Percentiles rank a stretch among this genome's conserved stretches.
Evolutionary conservation across 306 rosid species (phyloP).

Genomic region (Hippophae gyantsensis): DNA sequence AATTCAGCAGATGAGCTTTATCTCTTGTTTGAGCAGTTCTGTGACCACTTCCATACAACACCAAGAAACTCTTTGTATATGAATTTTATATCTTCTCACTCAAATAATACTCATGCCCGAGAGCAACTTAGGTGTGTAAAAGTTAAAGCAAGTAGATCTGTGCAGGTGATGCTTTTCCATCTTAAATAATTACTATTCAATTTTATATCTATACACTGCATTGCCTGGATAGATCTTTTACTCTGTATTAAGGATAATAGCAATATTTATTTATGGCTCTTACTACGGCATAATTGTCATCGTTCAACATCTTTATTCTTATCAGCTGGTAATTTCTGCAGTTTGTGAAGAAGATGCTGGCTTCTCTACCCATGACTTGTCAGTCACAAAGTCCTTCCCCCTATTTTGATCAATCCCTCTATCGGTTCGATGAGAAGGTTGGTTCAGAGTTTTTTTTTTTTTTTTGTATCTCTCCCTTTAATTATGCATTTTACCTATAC

Average conservation of each 20-base stretch:
- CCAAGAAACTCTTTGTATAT: slow-evolving; percentile 54
- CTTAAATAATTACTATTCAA: not conserved
- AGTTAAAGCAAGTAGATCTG: slow-evolving; percentile 60
- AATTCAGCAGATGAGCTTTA: slow-evolving; percentile 81
- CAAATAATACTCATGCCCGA: slow-evolving; percentile 68
- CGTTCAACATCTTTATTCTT: slow-evolving; percentile 13
- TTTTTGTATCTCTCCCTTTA: not conserved
- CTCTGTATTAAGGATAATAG: not conserved
- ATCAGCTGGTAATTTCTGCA: slow-evolving; percentile 33
- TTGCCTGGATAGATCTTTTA: not conserved
- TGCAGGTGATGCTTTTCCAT: slow-evolving; percentile 46
- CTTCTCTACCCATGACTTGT: slow-evolving; percentile 71
- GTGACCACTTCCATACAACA: slow-evolving; percentile 74
- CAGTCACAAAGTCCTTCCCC: slow-evolving; percentile 98
- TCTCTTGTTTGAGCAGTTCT: slow-evolving; percentile 72
- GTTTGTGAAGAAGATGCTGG: slow-evolving; percentile 96
- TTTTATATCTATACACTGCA: not conserved
- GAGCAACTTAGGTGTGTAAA: slow-evolving; percentile 58
- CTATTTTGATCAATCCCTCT: slow-evolving; percentile 86
- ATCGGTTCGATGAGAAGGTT: slow-evolving; percentile 92
- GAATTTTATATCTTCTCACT: slow-evolving; percentile 88
- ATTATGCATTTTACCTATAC: no score
- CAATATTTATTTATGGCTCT: not conserved
- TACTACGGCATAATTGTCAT: not conserved
- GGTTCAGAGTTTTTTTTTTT: slow-evolving; percentile 7